A percentile compares a stretch with the other conserved stretches of the same genome.
Evolutionary conservation across 768 basidiomycete species (phyloP).

Genomic region (Podaxis rugospora): DNA sequence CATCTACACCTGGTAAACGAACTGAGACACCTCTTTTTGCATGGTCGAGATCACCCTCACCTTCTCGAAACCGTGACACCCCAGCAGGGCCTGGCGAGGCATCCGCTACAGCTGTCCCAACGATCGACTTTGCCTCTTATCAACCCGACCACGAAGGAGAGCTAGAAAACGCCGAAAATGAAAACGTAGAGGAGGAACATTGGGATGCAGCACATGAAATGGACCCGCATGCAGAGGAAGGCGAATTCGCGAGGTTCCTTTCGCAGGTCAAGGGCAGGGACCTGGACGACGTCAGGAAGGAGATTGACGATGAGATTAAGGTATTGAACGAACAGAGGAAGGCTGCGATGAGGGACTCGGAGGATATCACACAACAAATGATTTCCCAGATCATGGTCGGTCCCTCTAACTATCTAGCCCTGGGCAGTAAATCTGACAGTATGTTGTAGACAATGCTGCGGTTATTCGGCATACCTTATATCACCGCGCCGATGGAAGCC

Average conservation of each 20-base stretch:
- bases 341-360: slow-evolving; percentile 88
- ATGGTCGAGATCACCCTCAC: slow-evolving; percentile 5
- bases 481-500: slow-evolving; percentile 99
- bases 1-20: background rate
- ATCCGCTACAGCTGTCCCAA: background rate
- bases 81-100: background rate
- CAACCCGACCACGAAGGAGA: slow-evolving; percentile 2
- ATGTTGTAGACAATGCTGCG: slow-evolving; percentile 72
- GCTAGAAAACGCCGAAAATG: slow-evolving; percentile 5
- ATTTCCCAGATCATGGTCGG: slow-evolving; percentile 75
- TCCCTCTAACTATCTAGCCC: background rate
- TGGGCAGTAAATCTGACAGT: background rate
- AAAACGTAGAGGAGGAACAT: slow-evolving; percentile 24
- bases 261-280: slow-evolving; percentile 88
- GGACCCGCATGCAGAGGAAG: slow-evolving; percentile 72
- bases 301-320: slow-evolving; percentile 91
- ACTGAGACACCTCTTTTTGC: slow-evolving; percentile 1
- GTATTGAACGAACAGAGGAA: slow-evolving; percentile 79
- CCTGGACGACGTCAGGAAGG: slow-evolving; percentile 73
- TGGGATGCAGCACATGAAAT: slow-evolving; percentile 90
- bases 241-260: slow-evolving; percentile 89
- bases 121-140: background rate
- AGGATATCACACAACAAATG: slow-evolving; percentile 95
- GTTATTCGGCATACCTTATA: slow-evolving; percentile 95
- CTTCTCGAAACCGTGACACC: background rate